These are phyloP conservation scores for Talaromyces pinophilus DNA, from an alignment of 2,329 filamentous ascomycete genomes.

Conservation along the genomic window DNA sequence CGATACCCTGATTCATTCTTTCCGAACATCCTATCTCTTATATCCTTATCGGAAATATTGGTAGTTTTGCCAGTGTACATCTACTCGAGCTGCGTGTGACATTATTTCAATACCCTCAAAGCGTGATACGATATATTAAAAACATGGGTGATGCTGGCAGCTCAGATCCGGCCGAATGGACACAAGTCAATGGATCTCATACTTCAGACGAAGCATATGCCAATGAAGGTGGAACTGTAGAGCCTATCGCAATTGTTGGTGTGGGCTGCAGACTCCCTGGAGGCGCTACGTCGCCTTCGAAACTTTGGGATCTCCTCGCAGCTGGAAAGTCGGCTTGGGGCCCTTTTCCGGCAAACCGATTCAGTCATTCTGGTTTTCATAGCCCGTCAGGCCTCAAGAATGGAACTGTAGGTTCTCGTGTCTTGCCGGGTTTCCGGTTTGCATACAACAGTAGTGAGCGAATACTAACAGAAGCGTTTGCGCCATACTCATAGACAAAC, in stretches of 20 bases:
- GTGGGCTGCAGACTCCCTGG: conserved; percentile 28
- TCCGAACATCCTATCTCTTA: neutral
- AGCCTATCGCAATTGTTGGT: conserved; percentile 28
- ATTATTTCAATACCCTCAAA: neutral
- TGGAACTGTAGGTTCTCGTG: neutral
- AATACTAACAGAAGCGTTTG: neutral
- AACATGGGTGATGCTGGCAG: neutral
- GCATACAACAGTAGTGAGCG: neutral
- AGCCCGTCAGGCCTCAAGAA: neutral
- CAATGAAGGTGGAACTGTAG: neutral
- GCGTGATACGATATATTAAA: neutral
- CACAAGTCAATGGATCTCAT: neutral
- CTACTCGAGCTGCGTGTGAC: neutral
- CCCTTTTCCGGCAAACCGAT: neutral
- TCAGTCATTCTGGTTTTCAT: neutral
- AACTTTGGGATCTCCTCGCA: conserved; percentile 27
- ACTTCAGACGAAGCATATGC: neutral
- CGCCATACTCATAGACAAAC: neutral
- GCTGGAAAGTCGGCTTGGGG: conserved; percentile 1
- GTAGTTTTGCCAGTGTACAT: neutral
- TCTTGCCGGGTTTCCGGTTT: neutral
- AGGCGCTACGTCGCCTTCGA: conserved; percentile 22
- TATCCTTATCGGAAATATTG: neutral
- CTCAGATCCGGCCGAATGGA: neutral
- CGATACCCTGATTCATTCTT: neutral